Base-by-base conservation (phyloP, 768 basidiomycete genomes). In the Suillus fuscotomentosus region DNA sequence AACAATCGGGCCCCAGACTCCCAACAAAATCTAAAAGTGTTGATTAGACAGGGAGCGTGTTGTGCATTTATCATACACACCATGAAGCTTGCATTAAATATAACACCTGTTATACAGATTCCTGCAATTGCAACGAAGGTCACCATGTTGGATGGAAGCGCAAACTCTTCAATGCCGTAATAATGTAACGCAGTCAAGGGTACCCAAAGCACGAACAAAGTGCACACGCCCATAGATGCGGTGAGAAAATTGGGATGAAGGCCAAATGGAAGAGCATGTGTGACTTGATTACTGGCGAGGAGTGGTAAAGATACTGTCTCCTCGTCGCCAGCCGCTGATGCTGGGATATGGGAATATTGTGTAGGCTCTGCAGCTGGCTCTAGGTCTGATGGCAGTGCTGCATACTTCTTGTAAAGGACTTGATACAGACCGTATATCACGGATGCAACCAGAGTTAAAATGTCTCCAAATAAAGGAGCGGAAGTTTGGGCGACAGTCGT, bases 71-170 rank as follows among this genome's bases (percentile, higher is more conserved):
- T 60, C 48, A 36, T 5, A 64, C 81, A 57, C 72, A 91, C 92
- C 95, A 96, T 94, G 70, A 92, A 83, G 0, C 92, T 92, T 0
- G 91, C 87, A 71, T 95, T 96, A 77, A 92, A 98, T 0, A 90
- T 69, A 2, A 93, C 82, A 0, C 95, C 95, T 22, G 82, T 82
- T 17, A 83, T 69, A 7, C 89, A 83, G 62, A 98, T 94, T 17
- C 88, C 88, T 2, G 73, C 79, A 56, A 98, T 88, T 10, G 83
- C 82, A 14, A 81, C 63, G 39, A 79, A 70, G 0, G 86, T 85
- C 2, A 65, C 65, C 43, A 71, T 38, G 71, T 84, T 79, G 6
- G 81, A 70, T 5, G 96, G 95, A 41, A 87, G 80, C 41, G 79
- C 79, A 70, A 96, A 96, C 15, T 68, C 72, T 72, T 95, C 94